Percentiles rank a stretch among this genome's conserved stretches.
Evolutionary conservation across 805 yeast species (phyloP).

Genomic region (Spathaspora passalidarum): DNA sequence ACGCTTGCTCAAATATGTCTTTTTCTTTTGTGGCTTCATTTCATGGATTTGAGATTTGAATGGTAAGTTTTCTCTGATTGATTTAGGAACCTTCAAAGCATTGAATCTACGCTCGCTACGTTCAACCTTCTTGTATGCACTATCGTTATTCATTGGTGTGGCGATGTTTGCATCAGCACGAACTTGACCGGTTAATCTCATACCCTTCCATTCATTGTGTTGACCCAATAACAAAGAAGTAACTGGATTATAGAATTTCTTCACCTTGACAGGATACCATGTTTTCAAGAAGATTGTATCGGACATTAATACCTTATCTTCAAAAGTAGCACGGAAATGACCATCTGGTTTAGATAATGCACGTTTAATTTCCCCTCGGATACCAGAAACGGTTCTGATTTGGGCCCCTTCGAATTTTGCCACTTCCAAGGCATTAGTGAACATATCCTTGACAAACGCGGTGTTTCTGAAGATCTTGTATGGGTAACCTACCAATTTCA

Average conservation of each 20-base stretch:
- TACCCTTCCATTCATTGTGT: constrained; percentile 91
- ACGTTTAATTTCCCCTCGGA: constrained; percentile 94
- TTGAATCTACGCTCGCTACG: constrained; percentile 83
- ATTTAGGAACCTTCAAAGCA: constrained; percentile 80
- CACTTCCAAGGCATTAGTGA: constrained; percentile 85
- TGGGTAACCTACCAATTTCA: constrained; percentile 94
- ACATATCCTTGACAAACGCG: constrained; percentile 97
- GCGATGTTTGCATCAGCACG: constrained; percentile 70
- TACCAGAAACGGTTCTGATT: constrained; percentile 94
- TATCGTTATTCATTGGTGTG: constrained; percentile 55
- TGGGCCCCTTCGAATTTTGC: constrained; percentile 98
- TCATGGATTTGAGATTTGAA: constrained; percentile 86
- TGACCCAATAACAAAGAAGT: constrained; percentile 77
- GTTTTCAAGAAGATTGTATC: constrained; percentile 89
- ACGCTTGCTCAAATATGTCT: constrained; percentile 79
- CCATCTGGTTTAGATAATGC: constrained; percentile 96
- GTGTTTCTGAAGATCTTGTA: constrained; percentile 92
- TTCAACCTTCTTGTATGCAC: constrained; percentile 68
- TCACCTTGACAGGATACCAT: constrained; percentile 93
- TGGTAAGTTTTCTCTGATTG: constrained; percentile 75
- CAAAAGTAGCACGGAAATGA: constrained; percentile 92
- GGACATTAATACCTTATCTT: constrained; percentile 87
- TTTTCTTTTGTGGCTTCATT: constrained; percentile 84
- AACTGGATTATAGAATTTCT: constrained; percentile 93
- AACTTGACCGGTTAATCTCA: constrained; percentile 92